Conservation (phyloP, 2,329 filamentous ascomycete genomes). For the Aspergillus persii region DNA sequence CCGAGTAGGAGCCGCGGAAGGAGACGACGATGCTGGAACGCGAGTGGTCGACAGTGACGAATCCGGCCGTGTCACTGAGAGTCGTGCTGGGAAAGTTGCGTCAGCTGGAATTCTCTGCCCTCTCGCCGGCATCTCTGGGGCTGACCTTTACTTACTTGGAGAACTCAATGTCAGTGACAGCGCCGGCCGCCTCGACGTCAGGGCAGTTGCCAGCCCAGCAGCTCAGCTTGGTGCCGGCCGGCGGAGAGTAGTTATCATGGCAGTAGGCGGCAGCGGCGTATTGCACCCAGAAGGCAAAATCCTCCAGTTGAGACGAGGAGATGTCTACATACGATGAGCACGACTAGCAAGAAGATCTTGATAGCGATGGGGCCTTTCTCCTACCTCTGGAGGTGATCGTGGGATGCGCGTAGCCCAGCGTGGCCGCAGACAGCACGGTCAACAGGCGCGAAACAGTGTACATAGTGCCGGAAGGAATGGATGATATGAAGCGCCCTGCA, state of each 20-base stretch:
- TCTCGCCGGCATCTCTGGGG: too few species aligned
- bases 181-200: conserved; percentile 35
- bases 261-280: conserved; percentile 54
- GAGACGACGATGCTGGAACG: conserved; percentile 38
- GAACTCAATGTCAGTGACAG: conserved; percentile 44
- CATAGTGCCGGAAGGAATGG: background rate
- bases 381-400: background rate
- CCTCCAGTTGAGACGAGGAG: background rate
- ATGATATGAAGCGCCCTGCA: background rate
- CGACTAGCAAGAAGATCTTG: background rate
- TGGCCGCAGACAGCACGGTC: background rate
- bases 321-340: background rate
- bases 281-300: conserved; percentile 48
- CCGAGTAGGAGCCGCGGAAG: conserved; percentile 38
- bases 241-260: conserved; percentile 43
- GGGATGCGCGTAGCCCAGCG: background rate
- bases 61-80: conserved; percentile 46
- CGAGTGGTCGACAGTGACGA: conserved; percentile 48
- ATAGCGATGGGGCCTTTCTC: background rate
- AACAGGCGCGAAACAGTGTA: background rate
- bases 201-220: conserved; percentile 48
- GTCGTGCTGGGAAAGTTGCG: conserved; percentile 14
- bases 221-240: conserved; percentile 38
- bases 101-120: background rate
- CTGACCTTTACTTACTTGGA: conserved; percentile 36